These are phyloP conservation scores for Metschnikowia colocasiae DNA, from an alignment of 805 yeast genomes.

Conservation along the genomic window DNA sequence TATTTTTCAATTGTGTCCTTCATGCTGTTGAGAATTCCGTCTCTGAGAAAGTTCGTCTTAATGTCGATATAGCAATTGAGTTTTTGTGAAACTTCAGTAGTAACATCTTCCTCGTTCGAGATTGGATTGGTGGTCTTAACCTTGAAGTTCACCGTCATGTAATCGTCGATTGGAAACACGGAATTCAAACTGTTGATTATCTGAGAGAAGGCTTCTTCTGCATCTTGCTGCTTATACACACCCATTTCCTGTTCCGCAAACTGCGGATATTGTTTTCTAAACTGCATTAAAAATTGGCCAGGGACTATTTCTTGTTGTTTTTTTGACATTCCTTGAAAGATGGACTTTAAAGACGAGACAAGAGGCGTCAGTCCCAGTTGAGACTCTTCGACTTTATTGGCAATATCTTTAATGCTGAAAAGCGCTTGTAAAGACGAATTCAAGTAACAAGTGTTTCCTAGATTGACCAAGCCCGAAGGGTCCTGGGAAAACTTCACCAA, in stretches of 20 bases:
- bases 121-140: conserved; percentile 60
- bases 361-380: conserved; percentile 16
- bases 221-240: conserved; percentile 90
- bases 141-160: conserved; percentile 64
- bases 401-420: conserved; percentile 43
- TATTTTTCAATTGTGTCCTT: conserved; percentile 75
- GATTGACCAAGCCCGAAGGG: conserved; percentile 65
- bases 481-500: conserved; percentile 36
- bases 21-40: conserved; percentile 74
- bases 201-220: conserved; percentile 92
- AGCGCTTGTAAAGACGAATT: conserved; percentile 65
- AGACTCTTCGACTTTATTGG: conserved; percentile 21
- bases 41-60: conserved; percentile 80
- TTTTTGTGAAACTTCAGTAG: conserved; percentile 57
- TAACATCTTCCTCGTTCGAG: conserved; percentile 30
- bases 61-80: conserved; percentile 86
- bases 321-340: conserved; percentile 45
- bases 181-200: conserved; percentile 52
- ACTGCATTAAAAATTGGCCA: conserved; percentile 55
- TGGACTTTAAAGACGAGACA: conserved; percentile 35
- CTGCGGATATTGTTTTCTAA: conserved; percentile 77
- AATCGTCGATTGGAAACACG: conserved; percentile 49
- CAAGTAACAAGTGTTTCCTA: conserved; percentile 77
- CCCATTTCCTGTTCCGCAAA: conserved; percentile 82
- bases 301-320: conserved; percentile 60